Base-by-base conservation (phyloP, 805 yeast genomes). In the Nakazawaea holstii region DNA sequence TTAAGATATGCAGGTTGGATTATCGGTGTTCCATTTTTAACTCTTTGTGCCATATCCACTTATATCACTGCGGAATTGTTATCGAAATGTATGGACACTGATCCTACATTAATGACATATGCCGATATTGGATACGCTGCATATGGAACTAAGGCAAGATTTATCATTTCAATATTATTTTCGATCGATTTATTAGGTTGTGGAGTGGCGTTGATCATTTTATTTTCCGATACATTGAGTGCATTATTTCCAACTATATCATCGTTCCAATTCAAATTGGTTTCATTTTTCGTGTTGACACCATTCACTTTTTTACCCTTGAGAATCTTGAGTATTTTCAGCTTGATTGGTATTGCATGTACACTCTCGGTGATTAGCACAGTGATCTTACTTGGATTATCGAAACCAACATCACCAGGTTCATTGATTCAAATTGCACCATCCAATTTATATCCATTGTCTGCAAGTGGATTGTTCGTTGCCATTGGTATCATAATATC, bases 111-210 rank as follows among this genome's bases (percentile, higher is more conserved):
- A 45, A 81, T 84, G 72, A 86, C 96, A 0, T 90, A 89, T 62
- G 95, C 96, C 0, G 97, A 90, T 66, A 71, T 90, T 42, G 95
- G 95, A 3, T 83, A 79, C 56, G 87, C 88, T n/a, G 86, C 91
- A 0, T 88, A 84, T 59, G 96, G 96, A 1, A 69, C 84, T 2
- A 70, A 70, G 30, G 95, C 94, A 2, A 76, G 95, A 56, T 70
- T 87, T 3, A 61, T 84, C 32, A 85, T 90, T 30, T 86, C 95
- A 2, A 54, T 82, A 11, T 59, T 89, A 11, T 89, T 90, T 59
- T 82, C 92, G 0, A 55, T 87, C 37, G 97, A 90, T 57, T 70
- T 90, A 39, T 55, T 86, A 48, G 96, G 92, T 2, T 83, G 85
- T 39, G 91, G 95, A 14, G 91, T 90, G 9, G 78, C 96, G 0